Evolutionary conservation across 2,329 filamentous ascomycete genomes (phyloP).

Genomic region (Immersiporthe knoxdaviesiana): DNA sequence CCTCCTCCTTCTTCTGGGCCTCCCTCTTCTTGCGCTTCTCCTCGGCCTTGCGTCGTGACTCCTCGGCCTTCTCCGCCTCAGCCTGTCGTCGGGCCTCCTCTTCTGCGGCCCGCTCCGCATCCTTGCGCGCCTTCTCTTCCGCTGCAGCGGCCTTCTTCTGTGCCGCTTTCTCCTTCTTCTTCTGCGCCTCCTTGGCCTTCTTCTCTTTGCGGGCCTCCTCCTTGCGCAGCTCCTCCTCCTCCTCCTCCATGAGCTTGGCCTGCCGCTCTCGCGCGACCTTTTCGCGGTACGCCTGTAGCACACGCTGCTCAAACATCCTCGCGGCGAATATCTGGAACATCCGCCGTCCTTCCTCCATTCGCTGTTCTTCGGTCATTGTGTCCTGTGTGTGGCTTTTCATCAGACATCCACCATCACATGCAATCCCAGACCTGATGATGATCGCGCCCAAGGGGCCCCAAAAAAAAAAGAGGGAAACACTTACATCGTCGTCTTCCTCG

Average conservation of each 20-base stretch:
- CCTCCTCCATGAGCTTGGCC: constrained; percentile 84
- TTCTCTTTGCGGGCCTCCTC: constrained; percentile 84
- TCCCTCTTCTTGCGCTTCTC: constrained; percentile 92
- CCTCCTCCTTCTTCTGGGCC: constrained; percentile 84
- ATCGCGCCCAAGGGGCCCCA: no score
- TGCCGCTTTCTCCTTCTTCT: constrained; percentile 90
- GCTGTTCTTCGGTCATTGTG: constrained; percentile 95
- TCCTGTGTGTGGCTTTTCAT: constrained; percentile 74
- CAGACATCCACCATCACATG: background rate
- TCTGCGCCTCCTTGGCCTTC: constrained; percentile 91
- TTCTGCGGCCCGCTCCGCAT: constrained; percentile 87
- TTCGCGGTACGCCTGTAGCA: constrained; percentile 95
- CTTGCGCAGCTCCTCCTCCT: constrained; percentile 80
- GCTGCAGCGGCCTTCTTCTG: constrained; percentile 86
- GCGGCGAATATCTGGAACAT: constrained; percentile 99
- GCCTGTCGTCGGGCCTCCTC: constrained; percentile 75
- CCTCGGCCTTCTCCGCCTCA: constrained; percentile 78
- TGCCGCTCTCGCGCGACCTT: constrained; percentile 95
- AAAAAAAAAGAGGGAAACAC: no score
- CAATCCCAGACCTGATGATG: background rate
- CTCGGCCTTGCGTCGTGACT: constrained; percentile 80
- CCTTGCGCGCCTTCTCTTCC: constrained; percentile 86
- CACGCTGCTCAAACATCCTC: constrained; percentile 97
- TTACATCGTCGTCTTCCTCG: constrained; percentile 73
- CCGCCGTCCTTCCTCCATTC: constrained; percentile 95